Conservation (phyloP, 2,329 filamentous ascomycete species). For the Talaromyces rugulosus region DNA sequence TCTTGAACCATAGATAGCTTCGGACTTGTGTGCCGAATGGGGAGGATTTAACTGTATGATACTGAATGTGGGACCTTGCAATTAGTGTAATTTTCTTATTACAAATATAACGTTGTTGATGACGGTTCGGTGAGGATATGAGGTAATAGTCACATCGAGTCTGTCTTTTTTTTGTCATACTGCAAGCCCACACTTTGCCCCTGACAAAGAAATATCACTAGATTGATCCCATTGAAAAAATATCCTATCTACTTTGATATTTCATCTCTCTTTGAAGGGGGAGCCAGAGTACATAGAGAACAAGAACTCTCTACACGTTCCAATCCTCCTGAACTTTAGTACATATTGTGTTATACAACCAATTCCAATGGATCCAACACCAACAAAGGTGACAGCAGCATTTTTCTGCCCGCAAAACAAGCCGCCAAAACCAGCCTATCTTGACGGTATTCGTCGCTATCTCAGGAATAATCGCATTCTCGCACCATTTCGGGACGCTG, state of each 20-base stretch:
- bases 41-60: not conserved
- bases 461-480: conserved; percentile 1
- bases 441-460: conserved; percentile 7
- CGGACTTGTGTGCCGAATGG: not conserved
- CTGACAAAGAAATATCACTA: not conserved
- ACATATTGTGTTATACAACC: not conserved
- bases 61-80: not conserved
- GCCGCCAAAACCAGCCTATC: conserved; percentile 4
- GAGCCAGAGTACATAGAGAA: not conserved
- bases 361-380: not conserved
- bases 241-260: not conserved
- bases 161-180: not conserved
- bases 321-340: not conserved
- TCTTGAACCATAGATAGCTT: not conserved
- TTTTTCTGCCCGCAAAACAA: conserved; percentile 11
- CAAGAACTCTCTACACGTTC: not conserved
- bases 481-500: conserved; percentile 3
- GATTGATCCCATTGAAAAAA: not conserved
- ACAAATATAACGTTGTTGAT: not conserved
- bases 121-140: too few species aligned
- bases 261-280: not conserved
- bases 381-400: conserved; percentile 2
- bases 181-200: not conserved
- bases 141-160: not conserved
- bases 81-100: not conserved